A percentile compares a stretch with the other conserved stretches of the same genome.
Conservation (phyloP, 164 flowering plant genomes). For the Stephania japonica region DNA sequence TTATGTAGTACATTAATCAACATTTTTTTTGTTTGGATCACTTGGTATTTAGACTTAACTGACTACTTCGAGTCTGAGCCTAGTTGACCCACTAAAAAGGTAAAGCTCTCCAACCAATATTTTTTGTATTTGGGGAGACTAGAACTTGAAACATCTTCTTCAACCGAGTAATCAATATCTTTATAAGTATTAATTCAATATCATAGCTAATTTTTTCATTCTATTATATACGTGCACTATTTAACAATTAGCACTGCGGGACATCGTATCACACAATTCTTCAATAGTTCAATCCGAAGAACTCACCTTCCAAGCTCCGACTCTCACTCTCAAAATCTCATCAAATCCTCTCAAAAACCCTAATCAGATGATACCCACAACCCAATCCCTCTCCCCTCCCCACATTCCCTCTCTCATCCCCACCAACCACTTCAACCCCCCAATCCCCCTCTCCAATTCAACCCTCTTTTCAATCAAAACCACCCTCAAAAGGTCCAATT, state of each 20-base stretch:
- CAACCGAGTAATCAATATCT: too few relatives aligned
- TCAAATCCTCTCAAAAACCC: not conserved
- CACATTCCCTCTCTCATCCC: slow-evolving; percentile 16
- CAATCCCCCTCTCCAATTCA: slow-evolving; percentile 9
- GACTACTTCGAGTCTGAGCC: too few relatives aligned
- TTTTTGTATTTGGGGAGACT: too few relatives aligned
- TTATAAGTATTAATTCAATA: too few relatives aligned
- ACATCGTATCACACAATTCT: not conserved
- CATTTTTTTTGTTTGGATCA: too few relatives aligned
- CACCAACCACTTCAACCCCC: slow-evolving; percentile 25
- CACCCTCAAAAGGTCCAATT: slow-evolving; percentile 13
- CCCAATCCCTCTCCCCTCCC: slow-evolving; percentile 12
- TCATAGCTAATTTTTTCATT: too few relatives aligned
- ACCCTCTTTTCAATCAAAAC: slow-evolving; percentile 14
- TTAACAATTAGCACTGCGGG: not conserved
- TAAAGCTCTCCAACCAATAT: too few relatives aligned
- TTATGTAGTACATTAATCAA: too few relatives aligned
- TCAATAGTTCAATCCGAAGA: not conserved
- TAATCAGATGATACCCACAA: slow-evolving; percentile 21
- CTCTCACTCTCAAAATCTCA: slow-evolving; percentile 1
- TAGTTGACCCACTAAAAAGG: too few relatives aligned
- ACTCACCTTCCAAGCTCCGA: not conserved
- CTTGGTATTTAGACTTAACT: too few relatives aligned
- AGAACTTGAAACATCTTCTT: too few relatives aligned
- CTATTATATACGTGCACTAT: not conserved